Base-by-base conservation (phyloP, 1,284 basidiomycete genomes). In the Rhodotorula sp. region DNA sequence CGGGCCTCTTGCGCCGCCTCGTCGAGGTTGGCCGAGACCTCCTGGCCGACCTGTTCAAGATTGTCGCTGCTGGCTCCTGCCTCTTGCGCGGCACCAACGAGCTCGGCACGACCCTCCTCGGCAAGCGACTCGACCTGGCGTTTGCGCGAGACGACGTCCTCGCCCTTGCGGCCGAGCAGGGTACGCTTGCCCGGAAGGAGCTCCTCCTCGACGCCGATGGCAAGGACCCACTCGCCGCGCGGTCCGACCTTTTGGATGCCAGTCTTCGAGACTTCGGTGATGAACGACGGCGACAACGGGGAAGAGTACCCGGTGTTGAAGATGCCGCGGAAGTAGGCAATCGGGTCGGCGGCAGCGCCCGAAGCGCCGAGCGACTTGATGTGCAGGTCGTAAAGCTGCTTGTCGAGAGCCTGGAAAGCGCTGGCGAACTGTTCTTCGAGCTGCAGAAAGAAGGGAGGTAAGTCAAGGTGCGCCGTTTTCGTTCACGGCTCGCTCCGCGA, bases 121-220 rank as follows among this genome's bases (percentile, higher is more conserved):
- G 70, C 60, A 38, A 74, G 65, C 7, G 56, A 34, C 60, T 76
- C 74, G 57, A 67, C 66, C 38, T 59, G 49, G 28, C 64, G 68
- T 57, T 72, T 71, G 54, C 67, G 55, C 1, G 57, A 43, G 31
- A 71, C 72, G 43, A 76, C 64, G 62, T 76, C 74, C 28, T 60
- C 54, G 52, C 70, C 72, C 45, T 65, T 34, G 34, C 38, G 63
- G 7, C 68, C 67, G 45, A 72, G 59, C 16, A 59, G 70, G 48
- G 71, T 73, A 23, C 60, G 64, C 58, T 80, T 77, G 57, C 81
- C 80, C 5, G 82, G 83, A 76, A 84, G 80, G 62, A 83, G 75
- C 77, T 82, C 62, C 75, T 83, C 82, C 68, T 82, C 81, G 19
- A 83, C 82, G 47, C 83, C 83, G 67, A 84, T 81, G 64, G 83